Base-by-base conservation (phyloP, 495 filamentous ascomycete species). In the Penicillium salamii region DNA sequence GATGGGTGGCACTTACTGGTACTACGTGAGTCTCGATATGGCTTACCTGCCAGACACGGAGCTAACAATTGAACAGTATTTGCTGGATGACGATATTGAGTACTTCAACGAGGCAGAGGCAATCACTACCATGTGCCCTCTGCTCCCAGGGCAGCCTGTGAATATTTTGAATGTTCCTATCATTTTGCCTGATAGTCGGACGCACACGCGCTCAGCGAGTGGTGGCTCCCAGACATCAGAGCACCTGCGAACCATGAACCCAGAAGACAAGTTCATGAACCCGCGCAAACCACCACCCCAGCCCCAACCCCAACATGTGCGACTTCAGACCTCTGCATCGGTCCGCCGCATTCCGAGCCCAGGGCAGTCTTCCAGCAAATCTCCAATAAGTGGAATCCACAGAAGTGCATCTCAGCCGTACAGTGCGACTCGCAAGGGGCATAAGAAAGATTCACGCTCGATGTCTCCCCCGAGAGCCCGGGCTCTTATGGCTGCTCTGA, bases 1-100 rank as follows among this genome's bases (percentile, higher is more conserved):
- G 66, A 93, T 93, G 88, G 91, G 90, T 21, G 83, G 83, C n/a
- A 90, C 83, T 7, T 96, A 96, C 69, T 95, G 91, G 80, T 96
- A 95, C 72, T 95, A 91, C 70, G 90, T 93, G 69, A 70, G 89
- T 63, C 35, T 12, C 12, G 29, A 32, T 3, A 13, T 5, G 12
- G 11, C 24, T 28, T 28, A 11, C 29, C 12, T 32, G 12, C 29
- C 12, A 23, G 15, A 39, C 28, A 26, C 20, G 14, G 33, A 60
- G 33, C 65, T 50, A 7, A 43, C 46, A 39, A 50, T 3, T 24
- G 28, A 44, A 46, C 55, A 95, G 88, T 96, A 95, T 62, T 77
- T 87, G 57, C 59, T 95, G 32, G 83, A 95, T 66, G 82, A 84
- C 43, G 81, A 86, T 33, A 69, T 82, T 36, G 89, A 95, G 66